phyloP scores from a whole-genome alignment of 306 rosid genomes.

The Ziziphus jujuba region DNA sequence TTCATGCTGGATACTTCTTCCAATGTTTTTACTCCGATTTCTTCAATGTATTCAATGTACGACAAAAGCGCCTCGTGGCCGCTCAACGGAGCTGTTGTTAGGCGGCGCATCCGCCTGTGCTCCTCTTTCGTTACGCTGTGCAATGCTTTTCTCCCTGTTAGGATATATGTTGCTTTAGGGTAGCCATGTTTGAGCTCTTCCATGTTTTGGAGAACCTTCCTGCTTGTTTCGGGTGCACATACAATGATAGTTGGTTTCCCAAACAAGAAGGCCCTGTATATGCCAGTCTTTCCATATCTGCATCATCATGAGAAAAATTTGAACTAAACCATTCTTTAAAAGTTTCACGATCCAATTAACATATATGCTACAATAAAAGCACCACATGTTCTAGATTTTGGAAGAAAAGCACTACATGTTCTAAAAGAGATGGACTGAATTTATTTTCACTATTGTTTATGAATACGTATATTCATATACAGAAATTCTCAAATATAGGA shows the following conservation, averaged over 20 bases:
- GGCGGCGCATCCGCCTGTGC: slow-evolving; percentile 31
- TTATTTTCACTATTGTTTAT: too few species aligned
- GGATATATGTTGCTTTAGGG: slow-evolving; percentile 9
- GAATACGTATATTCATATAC: too few species aligned
- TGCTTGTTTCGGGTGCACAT: slow-evolving; percentile 16
- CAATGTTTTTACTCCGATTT: neutral
- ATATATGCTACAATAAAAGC: neutral
- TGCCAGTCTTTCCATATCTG: slow-evolving; percentile 27
- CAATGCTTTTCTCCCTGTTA: slow-evolving; percentile 1
- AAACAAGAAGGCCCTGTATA: slow-evolving; percentile 31
- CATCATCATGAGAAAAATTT: neutral
- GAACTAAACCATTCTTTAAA: too few species aligned
- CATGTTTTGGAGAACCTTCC: slow-evolving; percentile 18
- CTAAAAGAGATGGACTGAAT: too few species aligned
- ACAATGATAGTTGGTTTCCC: slow-evolving; percentile 27
- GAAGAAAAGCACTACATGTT: neutral
- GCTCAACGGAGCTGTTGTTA: slow-evolving; percentile 10
- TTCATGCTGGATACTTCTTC: slow-evolving; percentile 28
- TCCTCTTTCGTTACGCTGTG: neutral
- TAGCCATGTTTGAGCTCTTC: slow-evolving; percentile 22
- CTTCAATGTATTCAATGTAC: slow-evolving; percentile 21
- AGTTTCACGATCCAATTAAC: too few species aligned
- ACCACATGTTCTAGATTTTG: too few species aligned
- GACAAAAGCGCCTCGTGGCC: slow-evolving; percentile 13
- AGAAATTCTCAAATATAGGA: too few species aligned